Conservation (phyloP, 1,139 yeast genomes). For the Debaryomyces subglobosus region DNA sequence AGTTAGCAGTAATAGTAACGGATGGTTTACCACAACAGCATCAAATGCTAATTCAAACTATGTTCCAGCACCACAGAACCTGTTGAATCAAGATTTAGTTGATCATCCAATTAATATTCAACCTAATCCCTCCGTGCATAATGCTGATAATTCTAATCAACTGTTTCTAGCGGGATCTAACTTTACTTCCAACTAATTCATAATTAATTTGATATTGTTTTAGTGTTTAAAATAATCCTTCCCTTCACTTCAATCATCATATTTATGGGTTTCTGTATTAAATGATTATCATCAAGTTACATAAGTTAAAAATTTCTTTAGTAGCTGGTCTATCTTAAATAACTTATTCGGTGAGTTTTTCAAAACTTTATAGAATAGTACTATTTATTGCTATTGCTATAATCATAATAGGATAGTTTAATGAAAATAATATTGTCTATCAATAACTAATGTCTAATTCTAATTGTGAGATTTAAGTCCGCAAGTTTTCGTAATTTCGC, state of each 20-base stretch:
- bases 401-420: not conserved
- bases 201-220: not conserved
- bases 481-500: not conserved
- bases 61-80: not conserved
- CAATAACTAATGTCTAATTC: not conserved
- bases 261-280: not conserved
- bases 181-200: conserved; percentile 3
- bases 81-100: not conserved
- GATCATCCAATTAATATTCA: conserved; percentile 1
- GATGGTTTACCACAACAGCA: conserved; percentile 4
- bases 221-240: not conserved
- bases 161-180: conserved; percentile 4
- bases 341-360: not conserved
- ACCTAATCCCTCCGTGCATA: not conserved
- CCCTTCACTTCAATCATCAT: not conserved
- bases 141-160: conserved; percentile 5
- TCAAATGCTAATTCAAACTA: not conserved
- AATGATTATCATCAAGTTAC: not conserved
- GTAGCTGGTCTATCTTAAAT: not conserved
- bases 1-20: not conserved
- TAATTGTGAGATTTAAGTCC: not conserved
- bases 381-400: not conserved
- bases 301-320: not conserved
- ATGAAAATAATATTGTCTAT: not conserved
- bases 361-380: not conserved